phyloP scores from a whole-genome alignment of 2,329 filamentous ascomycete genomes.

The Fusarium scirpi region DNA sequence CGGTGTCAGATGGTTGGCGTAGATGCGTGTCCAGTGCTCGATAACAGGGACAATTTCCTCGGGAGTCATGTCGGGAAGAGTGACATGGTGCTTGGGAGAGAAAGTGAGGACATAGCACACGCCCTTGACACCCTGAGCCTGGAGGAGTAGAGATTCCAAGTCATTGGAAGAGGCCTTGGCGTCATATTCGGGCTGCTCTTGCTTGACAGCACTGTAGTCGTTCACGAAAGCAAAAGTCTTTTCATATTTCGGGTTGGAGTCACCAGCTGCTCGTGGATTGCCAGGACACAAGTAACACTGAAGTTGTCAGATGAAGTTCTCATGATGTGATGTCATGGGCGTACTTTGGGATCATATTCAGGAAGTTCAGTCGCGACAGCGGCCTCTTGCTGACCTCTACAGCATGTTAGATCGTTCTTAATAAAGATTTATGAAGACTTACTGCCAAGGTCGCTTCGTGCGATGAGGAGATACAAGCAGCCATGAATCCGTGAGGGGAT shows the following conservation, averaged over 20 bases:
- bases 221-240: slow-evolving; percentile 96
- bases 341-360: slow-evolving; percentile 80
- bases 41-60: slow-evolving; percentile 84
- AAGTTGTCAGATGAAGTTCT: slow-evolving; percentile 12
- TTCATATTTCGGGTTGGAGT: slow-evolving; percentile 86
- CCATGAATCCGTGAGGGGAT: slow-evolving; percentile 90
- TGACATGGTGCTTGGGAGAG: slow-evolving; percentile 88
- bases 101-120: slow-evolving; percentile 98
- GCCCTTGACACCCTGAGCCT: slow-evolving; percentile 87
- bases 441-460: slow-evolving; percentile 95
- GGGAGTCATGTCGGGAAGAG: slow-evolving; percentile 87
- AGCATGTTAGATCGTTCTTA: slow-evolving; percentile 9
- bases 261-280: slow-evolving; percentile 89
- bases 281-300: slow-evolving; percentile 95
- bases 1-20: slow-evolving; percentile 82
- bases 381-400: slow-evolving; percentile 81
- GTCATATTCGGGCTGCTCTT: slow-evolving; percentile 84
- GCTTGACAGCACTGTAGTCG: slow-evolving; percentile 97
- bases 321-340: slow-evolving; percentile 38
- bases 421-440: too few relatives aligned
- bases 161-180: slow-evolving; percentile 61
- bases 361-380: slow-evolving; percentile 77
- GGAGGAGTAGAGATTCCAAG: slow-evolving; percentile 80
- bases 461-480: slow-evolving; percentile 95
- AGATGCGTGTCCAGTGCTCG: slow-evolving; percentile 91